Evolutionary conservation across 148 eudicot genomes (phyloP).

Genomic region (Fagopyrum esculentum): DNA sequence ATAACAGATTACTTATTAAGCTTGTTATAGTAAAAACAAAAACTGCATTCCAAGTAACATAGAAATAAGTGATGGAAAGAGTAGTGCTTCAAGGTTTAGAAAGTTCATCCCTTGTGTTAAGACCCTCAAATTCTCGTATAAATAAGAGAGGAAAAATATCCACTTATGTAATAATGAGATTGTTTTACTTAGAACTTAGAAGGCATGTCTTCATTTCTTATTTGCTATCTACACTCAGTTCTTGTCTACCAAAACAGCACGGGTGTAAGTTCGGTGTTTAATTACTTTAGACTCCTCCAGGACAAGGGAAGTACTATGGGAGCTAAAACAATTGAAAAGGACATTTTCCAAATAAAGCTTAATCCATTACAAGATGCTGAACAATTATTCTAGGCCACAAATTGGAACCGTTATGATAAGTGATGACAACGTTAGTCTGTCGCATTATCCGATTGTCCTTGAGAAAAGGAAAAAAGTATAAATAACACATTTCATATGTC

Average conservation of each 20-base stretch:
- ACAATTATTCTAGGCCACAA: background rate
- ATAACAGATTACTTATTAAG: background rate
- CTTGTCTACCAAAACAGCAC: background rate
- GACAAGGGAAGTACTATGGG: background rate
- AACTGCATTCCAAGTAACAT: background rate
- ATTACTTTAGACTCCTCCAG: background rate
- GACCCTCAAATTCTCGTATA: background rate
- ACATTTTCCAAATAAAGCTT: background rate
- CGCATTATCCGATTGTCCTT: background rate
- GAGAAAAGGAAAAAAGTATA: background rate
- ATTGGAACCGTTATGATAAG: background rate
- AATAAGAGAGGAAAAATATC: background rate
- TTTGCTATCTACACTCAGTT: background rate
- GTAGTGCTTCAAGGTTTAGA: background rate
- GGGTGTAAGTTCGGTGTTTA: background rate
- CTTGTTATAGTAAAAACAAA: background rate
- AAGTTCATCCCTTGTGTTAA: background rate
- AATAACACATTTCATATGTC: background rate
- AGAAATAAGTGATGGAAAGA: background rate
- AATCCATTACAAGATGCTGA: background rate
- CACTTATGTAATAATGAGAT: background rate
- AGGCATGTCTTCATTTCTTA: background rate
- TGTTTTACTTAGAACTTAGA: background rate
- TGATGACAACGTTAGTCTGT: background rate
- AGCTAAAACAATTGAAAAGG: background rate